Base-by-base conservation (phyloP, 495 filamentous ascomycete genomes). In the Xylaria nigripes region DNA sequence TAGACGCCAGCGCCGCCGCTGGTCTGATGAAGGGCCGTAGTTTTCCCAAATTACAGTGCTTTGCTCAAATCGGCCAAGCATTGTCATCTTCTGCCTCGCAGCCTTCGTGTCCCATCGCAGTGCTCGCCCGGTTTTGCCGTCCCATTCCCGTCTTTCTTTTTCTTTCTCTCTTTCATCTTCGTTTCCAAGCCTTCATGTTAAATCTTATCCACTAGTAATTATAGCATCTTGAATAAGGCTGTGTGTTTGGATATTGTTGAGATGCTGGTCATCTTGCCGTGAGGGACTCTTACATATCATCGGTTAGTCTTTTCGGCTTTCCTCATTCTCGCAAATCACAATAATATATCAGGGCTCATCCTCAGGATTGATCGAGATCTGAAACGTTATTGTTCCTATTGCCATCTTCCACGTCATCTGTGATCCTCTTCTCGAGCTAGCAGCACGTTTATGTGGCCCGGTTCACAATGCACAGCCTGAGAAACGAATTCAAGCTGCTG, bases 211-310 rank as follows among this genome's bases (percentile, higher is more conserved):
- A 19, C 25, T 38, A 19, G 38, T 59, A 45, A 50, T 55, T 29
- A 34, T 45, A 46, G 51, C 51, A 45, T 54, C 40, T 43, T 42
- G 34, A 50, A 46, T 45, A 10, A 44, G 60, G 57, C 61, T 61
- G 57, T 68, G 61, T n/a, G n/a, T n/a, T 54, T 61, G 38, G 21
- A 57, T 53, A 63, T 55, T 50, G 64, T 50, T 63, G 70, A 69
- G 68, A 70, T 75, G 69, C 67, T 65, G 68, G 70, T 32, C 64
- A 57, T 69, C 64, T 68, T 62, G 48, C 48, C 63, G 50, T 50
- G 54, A 64, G 67, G 65, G 67, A 49, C 61, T 53, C 63, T 62
- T 55, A 51, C 52, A 51, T 60, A 49, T 63, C 60, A 65, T 68
- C 70, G 62, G 69, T 69, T 50, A 66, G 69, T 62, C 42, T 24